Base-by-base conservation (phyloP, 2,329 filamentous ascomycete species). In the Aspergillus sp. region DNA sequence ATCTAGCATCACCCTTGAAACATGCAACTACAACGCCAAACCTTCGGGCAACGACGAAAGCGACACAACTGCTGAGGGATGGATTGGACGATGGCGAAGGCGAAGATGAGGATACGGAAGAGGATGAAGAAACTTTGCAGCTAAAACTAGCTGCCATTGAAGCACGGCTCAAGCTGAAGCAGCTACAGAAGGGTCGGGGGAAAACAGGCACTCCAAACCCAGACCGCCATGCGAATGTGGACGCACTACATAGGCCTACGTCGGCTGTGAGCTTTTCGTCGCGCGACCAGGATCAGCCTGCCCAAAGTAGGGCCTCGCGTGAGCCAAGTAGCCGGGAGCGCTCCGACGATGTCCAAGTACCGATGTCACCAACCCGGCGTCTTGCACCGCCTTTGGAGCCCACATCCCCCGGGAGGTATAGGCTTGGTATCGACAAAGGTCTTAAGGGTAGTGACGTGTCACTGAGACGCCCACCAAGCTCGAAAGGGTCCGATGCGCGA, bases 381-480 rank as follows among this genome's bases (percentile, higher is more conserved):
- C 81, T 71, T 42, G 73, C 78, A 13, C 70, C 74, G 1, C 69
- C 80, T 2, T 68, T 78, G 15, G 78, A 84, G 13, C 87, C 86
- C 36, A 85, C 82, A 24, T 97, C 93, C 1, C 93, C 95, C 1
- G 89, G 89, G 53, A 83, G 93, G 59, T 84, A 95, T 13, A 75
- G 91, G 17, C 74, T 98, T 15, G 93, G 95, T 5, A 96, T 98
- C 60, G 93, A 96, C 74, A 96, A 96, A 71, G 92, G 91, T 1
- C 78, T 93, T 36, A 89, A 82, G 65, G 92, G 88, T 2, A 85
- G 85, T 57, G 91, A 97, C 66, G 82, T 98, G 32, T 97, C 93
- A 3, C 77, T 98, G 26, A 95, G 90, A 73, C 83, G 91, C 63
- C 86, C 90, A 3, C 73, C 72, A 20, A 69, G 62, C 47, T 66